phyloP scores from a whole-genome alignment of 2,329 filamentous ascomycete genomes.

The Paecilomyces sp. region DNA sequence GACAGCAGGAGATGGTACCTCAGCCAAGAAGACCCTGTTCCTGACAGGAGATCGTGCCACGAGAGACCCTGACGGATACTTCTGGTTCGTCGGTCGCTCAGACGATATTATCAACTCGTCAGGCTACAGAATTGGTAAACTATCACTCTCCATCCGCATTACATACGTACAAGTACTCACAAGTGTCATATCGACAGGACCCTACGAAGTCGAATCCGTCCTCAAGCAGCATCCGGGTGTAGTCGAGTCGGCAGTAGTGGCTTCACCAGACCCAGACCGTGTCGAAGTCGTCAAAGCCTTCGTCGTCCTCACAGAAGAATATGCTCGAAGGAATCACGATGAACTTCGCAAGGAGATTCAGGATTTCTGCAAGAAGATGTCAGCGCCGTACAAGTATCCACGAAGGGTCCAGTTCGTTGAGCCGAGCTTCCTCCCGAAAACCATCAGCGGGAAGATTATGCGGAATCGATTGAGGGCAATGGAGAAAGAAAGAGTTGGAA shows the following conservation, averaged over 20 bases:
- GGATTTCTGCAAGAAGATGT: conserved; percentile 33
- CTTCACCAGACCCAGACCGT: conserved; percentile 28
- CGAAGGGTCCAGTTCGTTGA: conserved; percentile 33
- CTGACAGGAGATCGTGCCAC: conserved; percentile 30
- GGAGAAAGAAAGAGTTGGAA: conserved; percentile 22
- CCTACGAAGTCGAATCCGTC: conserved; percentile 37
- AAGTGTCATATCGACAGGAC: conserved; percentile 13
- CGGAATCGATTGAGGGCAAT: conserved; percentile 29
- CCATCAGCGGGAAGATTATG: conserved; percentile 31
- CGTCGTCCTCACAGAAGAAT: conserved; percentile 25
- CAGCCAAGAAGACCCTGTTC: conserved; percentile 18
- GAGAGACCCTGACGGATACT: conserved; percentile 25
- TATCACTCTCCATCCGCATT: neutral
- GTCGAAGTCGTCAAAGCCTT: conserved; percentile 38
- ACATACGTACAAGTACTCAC: neutral
- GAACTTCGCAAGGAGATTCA: conserved; percentile 28
- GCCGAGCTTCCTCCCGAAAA: conserved; percentile 31
- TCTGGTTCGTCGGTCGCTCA: conserved; percentile 28
- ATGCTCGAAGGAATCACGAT: conserved; percentile 8
- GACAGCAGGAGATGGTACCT: neutral
- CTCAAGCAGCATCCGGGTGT: conserved; percentile 33
- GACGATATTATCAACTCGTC: conserved; percentile 35
- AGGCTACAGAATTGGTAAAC: conserved; percentile 28
- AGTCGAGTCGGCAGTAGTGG: conserved; percentile 34
- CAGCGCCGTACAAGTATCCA: conserved; percentile 37